These are phyloP conservation scores for Argentina anserina DNA, from an alignment of 306 rosid species.

Conservation along the genomic window DNA sequence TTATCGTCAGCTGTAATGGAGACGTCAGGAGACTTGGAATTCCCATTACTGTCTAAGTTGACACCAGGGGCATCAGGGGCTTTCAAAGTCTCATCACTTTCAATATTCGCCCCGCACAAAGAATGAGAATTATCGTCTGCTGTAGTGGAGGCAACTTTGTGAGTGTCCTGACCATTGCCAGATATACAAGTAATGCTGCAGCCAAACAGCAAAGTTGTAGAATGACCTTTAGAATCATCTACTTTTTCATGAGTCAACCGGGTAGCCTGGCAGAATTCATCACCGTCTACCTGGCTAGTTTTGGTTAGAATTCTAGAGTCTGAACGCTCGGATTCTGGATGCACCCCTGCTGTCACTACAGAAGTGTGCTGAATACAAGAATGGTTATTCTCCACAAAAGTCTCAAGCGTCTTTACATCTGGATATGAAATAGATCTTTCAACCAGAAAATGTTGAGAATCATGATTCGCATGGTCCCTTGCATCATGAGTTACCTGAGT, in stretches of 20 bases:
- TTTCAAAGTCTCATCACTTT: conserved; percentile 31
- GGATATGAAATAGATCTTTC: neutral
- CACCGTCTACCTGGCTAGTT: conserved; percentile 24
- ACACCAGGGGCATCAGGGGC: conserved; percentile 19
- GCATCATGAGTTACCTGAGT: conserved; percentile 13
- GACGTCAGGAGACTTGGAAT: conserved; percentile 14
- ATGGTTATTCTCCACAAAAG: conserved; percentile 18
- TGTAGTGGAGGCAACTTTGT: conserved; percentile 19
- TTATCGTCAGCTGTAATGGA: too few relatives aligned
- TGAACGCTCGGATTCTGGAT: conserved; percentile 18
- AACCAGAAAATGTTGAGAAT: conserved; percentile 14
- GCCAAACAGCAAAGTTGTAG: conserved; percentile 2
- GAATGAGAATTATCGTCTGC: neutral
- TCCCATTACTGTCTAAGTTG: conserved; percentile 28
- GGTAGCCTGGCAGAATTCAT: conserved; percentile 22
- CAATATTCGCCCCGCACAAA: conserved; percentile 5
- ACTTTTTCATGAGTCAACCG: conserved; percentile 12
- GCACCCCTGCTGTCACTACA: conserved; percentile 11
- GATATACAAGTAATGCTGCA: conserved; percentile 15
- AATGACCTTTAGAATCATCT: conserved; percentile 17
- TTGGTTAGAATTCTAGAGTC: conserved; percentile 20
- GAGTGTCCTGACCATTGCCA: conserved; percentile 21
- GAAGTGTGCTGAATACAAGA: conserved; percentile 20
- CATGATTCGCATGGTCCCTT: conserved; percentile 3
- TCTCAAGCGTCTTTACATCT: conserved; percentile 16